Base-by-base conservation (phyloP, 1,284 basidiomycete genomes). In the Malassezia sp. region DNA sequence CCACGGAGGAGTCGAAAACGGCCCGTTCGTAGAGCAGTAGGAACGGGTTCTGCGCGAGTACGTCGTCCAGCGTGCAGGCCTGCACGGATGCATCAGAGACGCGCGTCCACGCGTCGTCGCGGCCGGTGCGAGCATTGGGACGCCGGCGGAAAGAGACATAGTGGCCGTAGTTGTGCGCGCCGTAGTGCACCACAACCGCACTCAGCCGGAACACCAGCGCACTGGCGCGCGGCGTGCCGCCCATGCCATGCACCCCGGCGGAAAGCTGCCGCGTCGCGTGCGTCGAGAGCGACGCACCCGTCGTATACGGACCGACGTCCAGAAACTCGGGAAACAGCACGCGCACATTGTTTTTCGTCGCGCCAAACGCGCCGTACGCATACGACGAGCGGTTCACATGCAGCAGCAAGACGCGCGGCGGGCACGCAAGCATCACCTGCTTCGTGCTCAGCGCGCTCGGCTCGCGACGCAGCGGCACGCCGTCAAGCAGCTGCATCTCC, bases 121-220 rank as follows among this genome's bases (percentile, higher is more conserved):
- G n/a, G n/a, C n/a, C n/a, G n/a, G n/a, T n/a, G 14, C 20, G 28
- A 7, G 40, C 9, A 14, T 32, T 29, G 3, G 49, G 41, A n/a
- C 27, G 44, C 37, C 53, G 17, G 20, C 65, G 61, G 45, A 59
- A 70, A 17, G 57, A 52, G 14, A 70, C 58, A 35, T 70, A 70
- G 40, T 70, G 67, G 1, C 67, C 67, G 24, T 60, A 62, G 6
- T 57, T 56, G 36, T 70, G 67, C 27, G 56, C 56, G 30, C 67
- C 67, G 33, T 67, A 68, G 42, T 70, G 67, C 17, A 61, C 58
- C 14, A 68, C 66, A 12, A 68, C 52, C 8, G 58, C 53, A 17
- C 52, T 38, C 3, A 70, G 42, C 2, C 59, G 41, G 41, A 63
- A 70, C 15, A 47, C 6, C n/a, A n/a, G n/a, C n/a, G n/a, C n/a